Percentiles rank a stretch among this genome's conserved stretches.
Evolutionary conservation across 2,329 filamentous ascomycete species (phyloP).

Genomic region (Teratosphaeria epicoccoides): DNA sequence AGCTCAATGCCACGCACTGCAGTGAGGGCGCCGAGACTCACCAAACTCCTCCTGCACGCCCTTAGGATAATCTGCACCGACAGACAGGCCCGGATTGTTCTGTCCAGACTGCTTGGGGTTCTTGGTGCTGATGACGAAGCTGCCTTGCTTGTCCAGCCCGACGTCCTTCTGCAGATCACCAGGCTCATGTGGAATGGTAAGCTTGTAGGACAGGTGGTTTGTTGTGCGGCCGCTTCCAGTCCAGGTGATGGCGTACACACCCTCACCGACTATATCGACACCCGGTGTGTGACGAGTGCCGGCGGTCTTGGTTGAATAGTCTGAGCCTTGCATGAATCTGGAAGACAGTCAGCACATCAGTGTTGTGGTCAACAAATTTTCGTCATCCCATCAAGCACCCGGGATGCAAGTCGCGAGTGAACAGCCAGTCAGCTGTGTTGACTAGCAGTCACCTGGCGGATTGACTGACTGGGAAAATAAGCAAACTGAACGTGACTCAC

Average conservation of each 20-base stretch:
- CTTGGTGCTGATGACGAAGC: slow-evolving; percentile 69
- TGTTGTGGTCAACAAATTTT: too few relatives aligned
- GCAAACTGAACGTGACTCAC: not conserved
- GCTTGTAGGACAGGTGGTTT: not conserved
- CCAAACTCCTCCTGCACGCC: slow-evolving; percentile 66
- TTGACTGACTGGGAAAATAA: too few relatives aligned
- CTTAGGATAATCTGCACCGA: slow-evolving; percentile 59
- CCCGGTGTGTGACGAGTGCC: slow-evolving; percentile 59
- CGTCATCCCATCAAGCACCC: too few relatives aligned
- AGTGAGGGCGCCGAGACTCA: not conserved
- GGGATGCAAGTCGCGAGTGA: too few relatives aligned
- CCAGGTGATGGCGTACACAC: slow-evolving; percentile 70
- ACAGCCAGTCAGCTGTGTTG: too few relatives aligned
- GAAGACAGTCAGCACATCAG: not conserved
- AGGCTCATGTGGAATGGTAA: not conserved
- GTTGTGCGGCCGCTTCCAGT: slow-evolving; percentile 47
- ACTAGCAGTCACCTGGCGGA: too few relatives aligned
- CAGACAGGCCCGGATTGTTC: slow-evolving; percentile 49
- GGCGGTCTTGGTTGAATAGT: slow-evolving; percentile 66
- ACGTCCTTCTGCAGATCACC: slow-evolving; percentile 59
- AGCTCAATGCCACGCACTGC: not conserved
- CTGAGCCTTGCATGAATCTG: slow-evolving; percentile 52
- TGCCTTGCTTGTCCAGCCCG: slow-evolving; percentile 59
- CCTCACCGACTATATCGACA: slow-evolving; percentile 68
- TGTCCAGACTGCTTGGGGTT: slow-evolving; percentile 65